Conservation (phyloP, 441 rosid species). For the Omphalea diandra region DNA sequence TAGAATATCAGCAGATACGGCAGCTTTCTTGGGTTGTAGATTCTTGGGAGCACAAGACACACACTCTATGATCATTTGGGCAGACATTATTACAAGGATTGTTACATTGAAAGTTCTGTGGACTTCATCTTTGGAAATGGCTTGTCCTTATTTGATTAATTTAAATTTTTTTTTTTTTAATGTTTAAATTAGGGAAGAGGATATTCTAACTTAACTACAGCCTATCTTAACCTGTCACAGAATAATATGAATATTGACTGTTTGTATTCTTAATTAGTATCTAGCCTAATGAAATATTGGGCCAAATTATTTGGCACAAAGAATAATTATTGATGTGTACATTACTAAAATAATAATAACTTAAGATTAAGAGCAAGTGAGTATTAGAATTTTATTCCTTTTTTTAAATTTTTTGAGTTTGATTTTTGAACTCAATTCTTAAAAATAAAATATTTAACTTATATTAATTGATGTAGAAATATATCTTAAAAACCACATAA, state of each 20-base stretch:
- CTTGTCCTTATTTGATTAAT: conserved; percentile 69
- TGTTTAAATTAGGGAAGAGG: neutral
- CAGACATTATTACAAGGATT: conserved; percentile 94
- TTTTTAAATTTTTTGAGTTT: no score
- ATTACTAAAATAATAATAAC: no score
- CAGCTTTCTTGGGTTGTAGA: conserved; percentile 70
- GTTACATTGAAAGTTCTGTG: conserved; percentile 92
- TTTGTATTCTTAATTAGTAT: no score
- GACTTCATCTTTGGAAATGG: conserved; percentile 96
- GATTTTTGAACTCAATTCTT: no score
- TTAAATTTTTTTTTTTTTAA: neutral
- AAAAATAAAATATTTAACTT: no score
- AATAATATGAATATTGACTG: neutral
- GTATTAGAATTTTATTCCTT: no score
- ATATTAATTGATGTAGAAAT: no score
- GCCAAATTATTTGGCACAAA: no score
- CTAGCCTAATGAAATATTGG: no score
- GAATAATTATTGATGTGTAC: no score
- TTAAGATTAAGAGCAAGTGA: no score
- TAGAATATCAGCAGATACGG: conserved; percentile 90
- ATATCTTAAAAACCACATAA: no score
- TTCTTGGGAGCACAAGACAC: conserved; percentile 96
- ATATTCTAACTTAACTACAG: neutral
- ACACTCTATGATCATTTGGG: conserved; percentile 90
- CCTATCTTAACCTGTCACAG: neutral